phyloP scores from a whole-genome alignment of 2,329 filamentous ascomycete species.

The Macroventuria anomochaeta region DNA sequence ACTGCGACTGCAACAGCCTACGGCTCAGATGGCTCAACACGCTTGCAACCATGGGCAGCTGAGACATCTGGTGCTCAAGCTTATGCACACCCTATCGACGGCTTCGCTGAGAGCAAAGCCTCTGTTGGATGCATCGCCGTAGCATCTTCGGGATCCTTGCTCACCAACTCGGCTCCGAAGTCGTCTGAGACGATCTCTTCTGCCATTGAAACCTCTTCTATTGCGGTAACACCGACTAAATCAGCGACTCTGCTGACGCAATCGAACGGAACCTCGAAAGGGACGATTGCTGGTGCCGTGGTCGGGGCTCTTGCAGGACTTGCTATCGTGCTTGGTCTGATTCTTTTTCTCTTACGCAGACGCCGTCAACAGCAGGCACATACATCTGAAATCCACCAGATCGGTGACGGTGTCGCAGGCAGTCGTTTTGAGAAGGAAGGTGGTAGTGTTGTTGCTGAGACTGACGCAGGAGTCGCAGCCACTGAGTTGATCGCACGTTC shows the following conservation, averaged over 20 bases:
- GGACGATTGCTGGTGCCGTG: constrained; percentile 32
- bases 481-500: constrained; percentile 4
- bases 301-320: constrained; percentile 23
- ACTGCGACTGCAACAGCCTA: constrained; percentile 29
- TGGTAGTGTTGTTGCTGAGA: background rate
- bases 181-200: too few species aligned
- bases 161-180: too few species aligned
- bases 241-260: background rate
- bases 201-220: background rate
- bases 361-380: constrained; percentile 9
- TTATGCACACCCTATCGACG: constrained; percentile 40
- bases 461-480: background rate
- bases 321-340: constrained; percentile 22
- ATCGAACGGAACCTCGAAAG: constrained; percentile 11
- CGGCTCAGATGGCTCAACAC: constrained; percentile 21
- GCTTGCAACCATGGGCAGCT: constrained; percentile 17
- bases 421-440: background rate
- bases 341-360: constrained; percentile 22
- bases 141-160: background rate
- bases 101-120: constrained; percentile 25
- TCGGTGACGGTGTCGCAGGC: constrained; percentile 9
- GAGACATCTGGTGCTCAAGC: constrained; percentile 23
- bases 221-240: background rate
- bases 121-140: constrained; percentile 21
- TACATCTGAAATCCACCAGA: constrained; percentile 13